phyloP scores from a whole-genome alignment of 768 basidiomycete species.

The Russula earlei region DNA sequence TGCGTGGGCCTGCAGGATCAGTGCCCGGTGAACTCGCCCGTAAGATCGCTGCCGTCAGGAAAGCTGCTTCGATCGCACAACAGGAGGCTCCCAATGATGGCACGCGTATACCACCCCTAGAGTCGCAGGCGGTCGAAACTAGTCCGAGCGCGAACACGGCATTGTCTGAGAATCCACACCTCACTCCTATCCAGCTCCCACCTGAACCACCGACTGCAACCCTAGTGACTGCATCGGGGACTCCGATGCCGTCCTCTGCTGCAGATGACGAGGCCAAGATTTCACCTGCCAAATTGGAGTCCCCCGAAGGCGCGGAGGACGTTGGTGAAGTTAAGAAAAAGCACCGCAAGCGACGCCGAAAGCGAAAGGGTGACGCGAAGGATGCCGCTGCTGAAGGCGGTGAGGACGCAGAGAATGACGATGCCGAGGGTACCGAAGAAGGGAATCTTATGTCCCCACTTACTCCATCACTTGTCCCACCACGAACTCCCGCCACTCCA shows the following conservation, averaged over 20 bases:
- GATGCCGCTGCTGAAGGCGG: slow-evolving; percentile 20
- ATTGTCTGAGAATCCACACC: not conserved
- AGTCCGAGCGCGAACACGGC: not conserved
- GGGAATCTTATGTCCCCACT: slow-evolving; percentile 10
- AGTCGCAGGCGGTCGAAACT: not conserved
- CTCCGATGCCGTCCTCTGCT: not conserved
- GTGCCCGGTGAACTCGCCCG: not conserved
- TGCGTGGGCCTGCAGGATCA: not conserved
- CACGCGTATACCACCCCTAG: not conserved
- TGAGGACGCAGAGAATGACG: slow-evolving; percentile 19
- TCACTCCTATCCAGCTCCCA: not conserved
- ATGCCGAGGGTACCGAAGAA: slow-evolving; percentile 14
- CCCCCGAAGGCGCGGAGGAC: slow-evolving; percentile 48
- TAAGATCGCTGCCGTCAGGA: not conserved
- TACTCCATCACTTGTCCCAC: slow-evolving; percentile 19
- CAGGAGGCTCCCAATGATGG: not conserved
- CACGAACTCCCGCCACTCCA: slow-evolving; percentile 18
- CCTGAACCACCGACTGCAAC: not conserved
- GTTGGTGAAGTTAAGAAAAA: slow-evolving; percentile 32
- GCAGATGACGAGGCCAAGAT: not conserved
- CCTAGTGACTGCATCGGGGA: not conserved
- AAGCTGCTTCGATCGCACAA: not conserved
- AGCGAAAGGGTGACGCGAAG: slow-evolving; percentile 16
- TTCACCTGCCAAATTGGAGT: not conserved
- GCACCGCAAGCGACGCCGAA: slow-evolving; percentile 20